phyloP scores from a whole-genome alignment of 169 alveolate species.

The Plasmodium malariae region DNA sequence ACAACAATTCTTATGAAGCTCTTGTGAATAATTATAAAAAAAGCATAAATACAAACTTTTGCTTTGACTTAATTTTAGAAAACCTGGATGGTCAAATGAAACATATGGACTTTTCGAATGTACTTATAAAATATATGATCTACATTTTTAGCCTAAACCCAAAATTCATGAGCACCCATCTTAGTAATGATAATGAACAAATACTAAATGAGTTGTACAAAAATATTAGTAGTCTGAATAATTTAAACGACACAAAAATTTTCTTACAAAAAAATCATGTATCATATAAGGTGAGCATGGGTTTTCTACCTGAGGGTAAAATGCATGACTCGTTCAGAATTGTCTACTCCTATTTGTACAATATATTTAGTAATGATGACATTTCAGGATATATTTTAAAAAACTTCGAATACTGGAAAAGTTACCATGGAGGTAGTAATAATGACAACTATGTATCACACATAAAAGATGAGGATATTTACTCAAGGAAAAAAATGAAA shows the following conservation, averaged over 20 bases:
- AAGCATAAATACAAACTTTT: conserved; percentile 8
- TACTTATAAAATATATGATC: conserved; percentile 16
- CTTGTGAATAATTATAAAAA: background rate
- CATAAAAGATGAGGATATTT: background rate
- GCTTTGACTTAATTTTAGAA: background rate
- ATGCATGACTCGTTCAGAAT: background rate
- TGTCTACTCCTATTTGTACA: conserved; percentile 8
- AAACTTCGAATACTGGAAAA: conserved; percentile 5
- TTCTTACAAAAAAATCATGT: background rate
- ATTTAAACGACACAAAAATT: background rate
- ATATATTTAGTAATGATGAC: conserved; percentile 13
- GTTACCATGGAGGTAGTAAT: background rate
- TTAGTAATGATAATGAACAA: background rate
- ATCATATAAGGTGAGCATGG: background rate
- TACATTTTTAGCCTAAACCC: conserved; percentile 16
- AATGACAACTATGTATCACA: background rate
- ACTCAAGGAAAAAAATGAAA: background rate
- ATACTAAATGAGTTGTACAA: background rate
- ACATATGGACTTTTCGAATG: conserved; percentile 8
- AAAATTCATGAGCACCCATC: background rate
- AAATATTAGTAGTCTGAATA: background rate
- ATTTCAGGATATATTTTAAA: conserved; percentile 16
- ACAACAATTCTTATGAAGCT: background rate
- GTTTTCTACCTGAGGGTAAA: background rate
- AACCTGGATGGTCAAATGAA: conserved; percentile 16